Base-by-base conservation (phyloP, 805 yeast genomes). In the Candida rishiriensis region DNA sequence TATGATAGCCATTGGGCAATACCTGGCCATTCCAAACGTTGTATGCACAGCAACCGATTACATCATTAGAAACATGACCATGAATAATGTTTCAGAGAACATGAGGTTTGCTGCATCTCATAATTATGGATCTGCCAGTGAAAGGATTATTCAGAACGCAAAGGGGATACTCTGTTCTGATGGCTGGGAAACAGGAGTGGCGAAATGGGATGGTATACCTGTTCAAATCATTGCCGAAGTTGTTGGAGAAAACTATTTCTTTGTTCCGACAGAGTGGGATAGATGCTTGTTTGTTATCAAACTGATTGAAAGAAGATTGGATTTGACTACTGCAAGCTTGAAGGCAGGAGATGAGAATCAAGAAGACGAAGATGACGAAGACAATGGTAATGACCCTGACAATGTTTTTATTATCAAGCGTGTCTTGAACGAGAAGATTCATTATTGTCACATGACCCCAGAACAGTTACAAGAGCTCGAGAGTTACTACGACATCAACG, bases 201-300 rank as follows among this genome's bases (percentile, higher is more conserved):
- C 58, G n/a, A 53, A 51, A 10, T 76, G 82, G 82, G 72, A 68
- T 45, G 70, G 64, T 0, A 63, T 78, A 10, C 79, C 81, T 0
- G 57, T 56, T 0, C 50, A 61, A 1, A 59, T 75, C 6, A 66
- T 75, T 13, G 64, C 71, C 0, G 71, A 69, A 26, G 73, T 75
- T 6, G 66, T 77, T 12, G 70, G 75, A 0, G 64, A 70, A 14
- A 79, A 78, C 50, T 73, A 71, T 16, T 77, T 78, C 49, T 78
- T 73, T 54, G 75, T 75, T 4, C 76, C 78, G 2, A 67, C 69
- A 2, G 83, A 78, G 54, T 76, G 79, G 79, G 80, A 76, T 36
- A 62, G 83, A 41, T 73, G 78, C 36, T 47, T 72, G 28, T 76
- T 78, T 48, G 63, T 72, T 3, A 68, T 73, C 32, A 66, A 61